Percentiles rank a stretch among this genome's conserved stretches.
phyloP scores from a whole-genome alignment of 306 rosid genomes.

The Quercus gilva region DNA sequence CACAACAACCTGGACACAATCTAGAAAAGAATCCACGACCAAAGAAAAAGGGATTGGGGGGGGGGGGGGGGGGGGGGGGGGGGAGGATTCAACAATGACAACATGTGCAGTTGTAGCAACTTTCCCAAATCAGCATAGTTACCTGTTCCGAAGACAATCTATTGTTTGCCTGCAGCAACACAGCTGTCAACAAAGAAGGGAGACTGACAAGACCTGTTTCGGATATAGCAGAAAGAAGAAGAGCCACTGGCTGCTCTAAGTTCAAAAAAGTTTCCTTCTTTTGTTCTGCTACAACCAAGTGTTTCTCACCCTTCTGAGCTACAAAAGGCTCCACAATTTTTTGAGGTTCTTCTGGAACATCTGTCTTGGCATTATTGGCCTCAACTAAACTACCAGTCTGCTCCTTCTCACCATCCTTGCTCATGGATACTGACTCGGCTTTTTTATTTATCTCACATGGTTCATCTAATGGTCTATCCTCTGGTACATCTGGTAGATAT shows the following conservation, averaged over 20 bases:
- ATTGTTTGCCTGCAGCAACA: slow-evolving; percentile 89
- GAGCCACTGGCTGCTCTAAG: slow-evolving; percentile 60
- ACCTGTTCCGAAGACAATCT: slow-evolving; percentile 92
- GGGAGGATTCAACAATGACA: not conserved
- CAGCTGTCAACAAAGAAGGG: slow-evolving; percentile 91
- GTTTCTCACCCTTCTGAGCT: slow-evolving; percentile 53
- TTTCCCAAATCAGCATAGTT: slow-evolving; percentile 24
- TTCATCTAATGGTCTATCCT: slow-evolving; percentile 70
- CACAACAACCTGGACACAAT: not conserved
- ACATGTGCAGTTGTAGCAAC: not conserved
- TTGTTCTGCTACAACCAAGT: slow-evolving; percentile 29
- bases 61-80: too few species aligned
- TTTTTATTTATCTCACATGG: slow-evolving; percentile 29
- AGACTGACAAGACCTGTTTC: slow-evolving; percentile 98
- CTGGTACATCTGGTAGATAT: slow-evolving; percentile 70
- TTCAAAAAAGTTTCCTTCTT: slow-evolving; percentile 43
- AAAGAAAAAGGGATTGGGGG: not conserved
- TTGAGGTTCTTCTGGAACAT: slow-evolving; percentile 40
- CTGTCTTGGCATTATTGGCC: slow-evolving; percentile 28
- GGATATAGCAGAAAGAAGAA: slow-evolving; percentile 78
- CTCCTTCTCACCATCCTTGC: slow-evolving; percentile 38
- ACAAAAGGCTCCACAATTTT: slow-evolving; percentile 36
- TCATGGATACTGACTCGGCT: slow-evolving; percentile 37
- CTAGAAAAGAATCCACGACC: not conserved
- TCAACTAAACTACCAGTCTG: slow-evolving; percentile 40